Percentiles rank a stretch among this genome's conserved stretches.
Conservation (phyloP, 2,329 filamentous ascomycete genomes). For the Fusarium verticillioides region DNA sequence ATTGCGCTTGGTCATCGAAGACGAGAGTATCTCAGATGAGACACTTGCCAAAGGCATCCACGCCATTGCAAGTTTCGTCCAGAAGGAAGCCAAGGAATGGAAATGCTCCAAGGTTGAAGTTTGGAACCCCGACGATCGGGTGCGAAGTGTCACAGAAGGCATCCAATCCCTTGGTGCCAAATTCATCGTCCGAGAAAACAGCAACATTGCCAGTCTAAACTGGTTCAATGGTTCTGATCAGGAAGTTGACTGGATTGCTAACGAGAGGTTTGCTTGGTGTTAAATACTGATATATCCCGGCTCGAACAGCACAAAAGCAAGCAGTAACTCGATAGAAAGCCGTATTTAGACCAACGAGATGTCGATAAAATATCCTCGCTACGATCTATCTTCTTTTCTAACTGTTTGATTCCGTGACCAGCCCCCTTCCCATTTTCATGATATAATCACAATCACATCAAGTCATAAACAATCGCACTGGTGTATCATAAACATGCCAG, state of each 20-base stretch:
- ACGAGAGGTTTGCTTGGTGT: slow-evolving; percentile 84
- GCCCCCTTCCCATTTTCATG: slow-evolving; percentile 37
- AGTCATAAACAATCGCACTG: slow-evolving; percentile 45
- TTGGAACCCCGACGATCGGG: slow-evolving; percentile 80
- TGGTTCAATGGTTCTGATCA: slow-evolving; percentile 71
- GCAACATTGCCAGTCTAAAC: slow-evolving; percentile 77
- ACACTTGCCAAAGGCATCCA: slow-evolving; percentile 65
- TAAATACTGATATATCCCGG: slow-evolving; percentile 49
- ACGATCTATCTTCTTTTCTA: slow-evolving; percentile 41
- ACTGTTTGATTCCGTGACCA: slow-evolving; percentile 27
- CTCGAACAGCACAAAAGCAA: not conserved
- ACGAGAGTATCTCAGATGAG: slow-evolving; percentile 52
- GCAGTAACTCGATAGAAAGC: not conserved
- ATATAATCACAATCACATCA: slow-evolving; percentile 44
- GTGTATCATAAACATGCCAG: slow-evolving; percentile 47
- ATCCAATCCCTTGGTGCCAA: slow-evolving; percentile 60
- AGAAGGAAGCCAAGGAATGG: slow-evolving; percentile 77
- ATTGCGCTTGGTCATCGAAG: slow-evolving; percentile 74
- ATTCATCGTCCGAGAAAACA: slow-evolving; percentile 66
- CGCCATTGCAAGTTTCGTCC: slow-evolving; percentile 73
- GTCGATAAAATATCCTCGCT: slow-evolving; percentile 28
- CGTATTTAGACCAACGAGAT: slow-evolving; percentile 25
- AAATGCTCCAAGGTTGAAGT: slow-evolving; percentile 75
- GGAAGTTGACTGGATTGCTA: slow-evolving; percentile 76
- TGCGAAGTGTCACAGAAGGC: slow-evolving; percentile 59